Percentiles rank a stretch among this genome's conserved stretches.
Evolutionary conservation across 208 protist species (phyloP).

Genomic region (Leishmania tropica): DNA sequence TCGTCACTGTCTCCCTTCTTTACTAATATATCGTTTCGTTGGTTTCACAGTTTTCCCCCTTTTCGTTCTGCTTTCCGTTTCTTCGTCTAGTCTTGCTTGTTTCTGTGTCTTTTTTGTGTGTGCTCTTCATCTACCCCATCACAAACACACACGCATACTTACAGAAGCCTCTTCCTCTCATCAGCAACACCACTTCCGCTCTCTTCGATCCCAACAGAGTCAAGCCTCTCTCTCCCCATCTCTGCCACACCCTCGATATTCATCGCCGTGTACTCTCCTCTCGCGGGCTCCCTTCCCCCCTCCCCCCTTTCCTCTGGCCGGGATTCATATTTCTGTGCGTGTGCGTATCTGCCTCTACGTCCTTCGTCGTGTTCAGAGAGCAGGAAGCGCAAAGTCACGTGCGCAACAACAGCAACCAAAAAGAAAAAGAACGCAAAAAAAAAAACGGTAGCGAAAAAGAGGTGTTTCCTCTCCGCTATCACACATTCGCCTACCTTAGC

Average conservation of each 20-base stretch:
- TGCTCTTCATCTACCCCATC: background rate
- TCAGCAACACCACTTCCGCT: background rate
- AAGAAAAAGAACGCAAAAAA: no score
- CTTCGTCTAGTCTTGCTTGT: background rate
- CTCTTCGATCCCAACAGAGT: background rate
- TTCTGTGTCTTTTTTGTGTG: background rate
- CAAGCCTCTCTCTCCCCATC: background rate
- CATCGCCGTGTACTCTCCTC: background rate
- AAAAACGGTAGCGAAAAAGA: no score
- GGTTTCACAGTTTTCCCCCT: background rate
- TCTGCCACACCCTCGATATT: background rate
- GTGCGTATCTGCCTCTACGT: no score
- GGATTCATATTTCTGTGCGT: no score
- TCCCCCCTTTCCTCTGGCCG: no score
- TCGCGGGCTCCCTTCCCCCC: no score
- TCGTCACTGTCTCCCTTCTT: background rate
- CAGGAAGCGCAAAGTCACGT: no score
- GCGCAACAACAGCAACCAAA: no score
- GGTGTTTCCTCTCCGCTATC: no score
- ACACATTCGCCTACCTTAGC: no score
- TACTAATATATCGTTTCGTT: background rate
- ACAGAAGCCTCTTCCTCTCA: background rate
- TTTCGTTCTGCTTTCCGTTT: background rate
- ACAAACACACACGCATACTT: no score
- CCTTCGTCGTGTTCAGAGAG: no score